These are phyloP conservation scores for Cucurbita argyrosperma DNA, from an alignment of 306 rosid genomes.

Conservation along the genomic window DNA sequence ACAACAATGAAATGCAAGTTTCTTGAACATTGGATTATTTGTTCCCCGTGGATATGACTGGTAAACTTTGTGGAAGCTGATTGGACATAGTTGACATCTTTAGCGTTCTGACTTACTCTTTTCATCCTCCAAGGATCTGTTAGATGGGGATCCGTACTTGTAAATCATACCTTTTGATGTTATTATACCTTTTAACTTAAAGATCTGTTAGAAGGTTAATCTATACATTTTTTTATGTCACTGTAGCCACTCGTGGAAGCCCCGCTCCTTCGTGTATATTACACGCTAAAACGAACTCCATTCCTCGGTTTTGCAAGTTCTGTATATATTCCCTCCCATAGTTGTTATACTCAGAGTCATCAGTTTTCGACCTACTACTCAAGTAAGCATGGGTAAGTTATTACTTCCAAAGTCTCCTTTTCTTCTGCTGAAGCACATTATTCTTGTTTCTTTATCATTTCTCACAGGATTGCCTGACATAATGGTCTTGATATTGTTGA, in stretches of 20 bases:
- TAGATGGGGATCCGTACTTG: background rate
- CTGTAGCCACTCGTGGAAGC: constrained; percentile 4
- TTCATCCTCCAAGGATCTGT: background rate
- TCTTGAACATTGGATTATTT: constrained; percentile 1
- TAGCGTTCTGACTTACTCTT: background rate
- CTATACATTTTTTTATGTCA: background rate
- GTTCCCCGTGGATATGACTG: background rate
- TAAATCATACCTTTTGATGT: background rate
- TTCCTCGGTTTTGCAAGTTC: background rate
- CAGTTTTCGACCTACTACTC: background rate
- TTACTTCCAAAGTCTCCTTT: background rate
- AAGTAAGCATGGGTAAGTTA: background rate
- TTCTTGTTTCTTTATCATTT: background rate
- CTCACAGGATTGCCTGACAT: background rate
- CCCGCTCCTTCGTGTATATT: background rate
- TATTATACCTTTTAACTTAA: background rate
- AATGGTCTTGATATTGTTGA: background rate
- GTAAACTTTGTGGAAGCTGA: background rate
- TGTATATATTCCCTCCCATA: background rate
- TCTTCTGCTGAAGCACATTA: background rate
- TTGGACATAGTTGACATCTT: background rate
- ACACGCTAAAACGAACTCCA: background rate
- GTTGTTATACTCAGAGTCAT: background rate
- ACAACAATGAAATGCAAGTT: constrained; percentile 6
- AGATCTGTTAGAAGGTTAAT: constrained; percentile 1